Evolutionary conservation across 331 rosid genomes (phyloP).

Genomic region (Ulmus americana): DNA sequence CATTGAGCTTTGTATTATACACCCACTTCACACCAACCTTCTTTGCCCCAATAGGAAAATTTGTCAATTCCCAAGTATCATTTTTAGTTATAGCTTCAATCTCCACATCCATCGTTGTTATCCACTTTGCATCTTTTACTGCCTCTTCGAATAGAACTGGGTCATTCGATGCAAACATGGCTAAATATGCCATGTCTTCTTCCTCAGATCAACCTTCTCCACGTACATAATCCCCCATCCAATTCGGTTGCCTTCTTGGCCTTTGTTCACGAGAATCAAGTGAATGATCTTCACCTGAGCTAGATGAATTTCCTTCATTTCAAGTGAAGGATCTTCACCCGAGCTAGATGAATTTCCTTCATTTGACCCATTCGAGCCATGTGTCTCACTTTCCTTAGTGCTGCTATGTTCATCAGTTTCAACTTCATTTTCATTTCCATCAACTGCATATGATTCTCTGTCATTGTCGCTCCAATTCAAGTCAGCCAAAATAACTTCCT

Average conservation of each 20-base stretch:
- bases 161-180: not conserved
- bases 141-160: not conserved
- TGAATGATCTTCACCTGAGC: no score
- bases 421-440: not conserved
- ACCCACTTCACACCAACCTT: conserved; percentile 1
- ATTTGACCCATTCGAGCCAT: not conserved
- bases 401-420: not conserved
- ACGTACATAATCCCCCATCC: conserved; percentile 3
- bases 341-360: not conserved
- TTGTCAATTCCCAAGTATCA: not conserved
- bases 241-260: not conserved
- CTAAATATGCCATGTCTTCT: not conserved
- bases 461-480: conserved; percentile 1
- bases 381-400: no score
- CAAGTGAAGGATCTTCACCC: no score
- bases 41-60: not conserved
- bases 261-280: not conserved
- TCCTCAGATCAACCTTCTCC: not conserved
- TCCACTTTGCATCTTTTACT: not conserved
- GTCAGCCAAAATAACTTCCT: not conserved
- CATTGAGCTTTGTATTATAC: not conserved
- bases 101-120: not conserved
- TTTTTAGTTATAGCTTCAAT: not conserved
- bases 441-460: no score
- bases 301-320: no score